Base-by-base conservation (phyloP, 2,329 filamentous ascomycete species). In the Fusarium duplospermum region DNA sequence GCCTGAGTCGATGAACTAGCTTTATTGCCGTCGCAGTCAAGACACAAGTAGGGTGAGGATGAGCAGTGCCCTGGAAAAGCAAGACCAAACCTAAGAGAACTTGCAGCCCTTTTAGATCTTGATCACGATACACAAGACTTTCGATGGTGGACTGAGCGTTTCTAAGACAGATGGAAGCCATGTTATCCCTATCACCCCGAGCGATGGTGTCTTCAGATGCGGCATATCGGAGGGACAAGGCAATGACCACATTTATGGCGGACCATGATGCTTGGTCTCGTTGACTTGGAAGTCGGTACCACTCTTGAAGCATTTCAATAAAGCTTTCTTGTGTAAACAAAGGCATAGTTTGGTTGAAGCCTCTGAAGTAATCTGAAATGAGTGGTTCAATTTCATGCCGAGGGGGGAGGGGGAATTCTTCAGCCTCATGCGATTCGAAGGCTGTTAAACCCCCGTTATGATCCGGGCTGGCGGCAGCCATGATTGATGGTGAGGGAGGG, bases 21-120 rank as follows among this genome's bases (percentile, higher is more conserved):
- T 73, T 73, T 7, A 73, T 69, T 2, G 71, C 62, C 6, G 18
- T 72, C 0, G 71, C 59, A 22, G 65, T n/a, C 16, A 73, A 1
- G 4, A 64, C 33, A 0, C 57, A 63, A 0, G 71, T 52, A 4
- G 60, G 66, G 0, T 52, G 54, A 7, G 70, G 40, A n/a, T 72
- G 6, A 1, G 47, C 1, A 4, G 62, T 67, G 4, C 60, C 50
- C 35, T 61, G 64, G 3, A 40, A 67, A 7, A 70, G 45, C 0
- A 64, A 4, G 16, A 60, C 40, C 22, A 52, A 11, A 9, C 71
- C 59, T 1, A 73, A 29, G 31, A 72, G 6, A 8, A 72, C 11
- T n/a, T 70, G 56, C 16, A 73, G 31, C 2, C 66, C 66, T 35
- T 47, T 47, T 6, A 57, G 35, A 20, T 61, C 54, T 7, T 22